A percentile compares a stretch with the other conserved stretches of the same genome.
phyloP scores from a whole-genome alignment of 2,329 filamentous ascomycete species.

The Diaporthe amygdali region DNA sequence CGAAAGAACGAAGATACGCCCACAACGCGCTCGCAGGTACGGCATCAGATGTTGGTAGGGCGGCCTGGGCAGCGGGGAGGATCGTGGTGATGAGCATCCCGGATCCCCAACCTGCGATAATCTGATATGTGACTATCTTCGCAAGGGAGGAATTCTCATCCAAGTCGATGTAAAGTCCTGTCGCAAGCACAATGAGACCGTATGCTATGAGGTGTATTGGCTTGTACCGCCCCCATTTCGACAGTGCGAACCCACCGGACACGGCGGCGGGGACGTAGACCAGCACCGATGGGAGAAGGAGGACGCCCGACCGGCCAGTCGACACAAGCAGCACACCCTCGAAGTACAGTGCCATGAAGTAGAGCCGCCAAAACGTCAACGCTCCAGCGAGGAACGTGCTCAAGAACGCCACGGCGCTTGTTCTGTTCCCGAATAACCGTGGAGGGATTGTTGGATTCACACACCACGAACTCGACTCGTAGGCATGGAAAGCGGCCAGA shows the following conservation, averaged over 20 bases:
- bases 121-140: slow-evolving; percentile 46
- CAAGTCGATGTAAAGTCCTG: slow-evolving; percentile 48
- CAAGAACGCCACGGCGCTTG: slow-evolving; percentile 14
- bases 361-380: slow-evolving; percentile 22
- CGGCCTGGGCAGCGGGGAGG: slow-evolving; percentile 48
- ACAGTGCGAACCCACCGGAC: slow-evolving; percentile 36
- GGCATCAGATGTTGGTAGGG: slow-evolving; percentile 39
- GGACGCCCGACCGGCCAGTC: slow-evolving; percentile 39
- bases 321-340: slow-evolving; percentile 28
- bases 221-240: slow-evolving; percentile 39
- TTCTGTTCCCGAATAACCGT: slow-evolving; percentile 27
- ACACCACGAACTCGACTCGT: slow-evolving; percentile 4
- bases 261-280: slow-evolving; percentile 36
- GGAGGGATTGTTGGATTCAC: slow-evolving; percentile 28
- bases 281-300: slow-evolving; percentile 38
- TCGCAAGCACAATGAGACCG: slow-evolving; percentile 42
- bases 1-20: slow-evolving; percentile 50
- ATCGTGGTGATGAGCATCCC: slow-evolving; percentile 50
- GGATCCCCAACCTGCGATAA: slow-evolving; percentile 45
- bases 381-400: slow-evolving; percentile 21
- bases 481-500: slow-evolving; percentile 13
- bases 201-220: slow-evolving; percentile 42
- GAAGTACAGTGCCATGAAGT: slow-evolving; percentile 18
- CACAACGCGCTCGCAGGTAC: slow-evolving; percentile 43
- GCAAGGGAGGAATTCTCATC: slow-evolving; percentile 36